phyloP scores from a whole-genome alignment of 345 rosid species.

The Brassica rapa region DNA sequence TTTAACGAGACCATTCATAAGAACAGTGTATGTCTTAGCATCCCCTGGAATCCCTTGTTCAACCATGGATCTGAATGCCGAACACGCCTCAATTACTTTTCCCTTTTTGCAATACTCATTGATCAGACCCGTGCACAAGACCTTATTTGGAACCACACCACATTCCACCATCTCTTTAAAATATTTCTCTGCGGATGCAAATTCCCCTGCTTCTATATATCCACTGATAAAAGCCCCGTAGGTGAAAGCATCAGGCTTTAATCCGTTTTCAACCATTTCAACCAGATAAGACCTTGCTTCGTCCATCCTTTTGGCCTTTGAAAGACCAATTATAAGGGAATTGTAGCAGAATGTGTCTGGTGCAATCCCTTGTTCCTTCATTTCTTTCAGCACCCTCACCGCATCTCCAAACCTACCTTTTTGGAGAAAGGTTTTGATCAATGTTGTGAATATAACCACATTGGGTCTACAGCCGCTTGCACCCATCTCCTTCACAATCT shows the following conservation, averaged over 20 bases:
- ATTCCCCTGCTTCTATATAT: conserved; percentile 57
- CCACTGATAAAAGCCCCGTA: conserved; percentile 68
- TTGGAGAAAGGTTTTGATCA: conserved; percentile 61
- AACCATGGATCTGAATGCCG: conserved; percentile 55
- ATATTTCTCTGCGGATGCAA: conserved; percentile 58
- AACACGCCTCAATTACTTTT: conserved; percentile 52
- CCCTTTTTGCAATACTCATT: conserved; percentile 70
- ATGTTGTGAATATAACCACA: conserved; percentile 54
- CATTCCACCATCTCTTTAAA: conserved; percentile 62
- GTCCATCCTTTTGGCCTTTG: conserved; percentile 72
- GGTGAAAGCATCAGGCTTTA: conserved; percentile 69
- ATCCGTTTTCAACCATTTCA: conserved; percentile 62
- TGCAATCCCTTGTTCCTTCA: conserved; percentile 56
- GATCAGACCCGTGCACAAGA: conserved; percentile 54
- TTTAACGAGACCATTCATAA: conserved; percentile 69
- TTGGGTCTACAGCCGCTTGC: conserved; percentile 63
- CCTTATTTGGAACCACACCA: conserved; percentile 63
- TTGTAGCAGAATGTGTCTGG: conserved; percentile 80
- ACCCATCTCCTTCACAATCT: conserved; percentile 57
- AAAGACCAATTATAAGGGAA: conserved; percentile 68
- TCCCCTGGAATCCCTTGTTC: conserved; percentile 55
- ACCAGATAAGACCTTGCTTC: conserved; percentile 59
- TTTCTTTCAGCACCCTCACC: conserved; percentile 49
- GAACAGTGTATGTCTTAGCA: conserved; percentile 51
- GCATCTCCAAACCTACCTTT: conserved; percentile 60